Percentiles rank a stretch among this genome's conserved stretches.
phyloP scores from a whole-genome alignment of 345 rosid genomes.

The Salix viminalis region DNA sequence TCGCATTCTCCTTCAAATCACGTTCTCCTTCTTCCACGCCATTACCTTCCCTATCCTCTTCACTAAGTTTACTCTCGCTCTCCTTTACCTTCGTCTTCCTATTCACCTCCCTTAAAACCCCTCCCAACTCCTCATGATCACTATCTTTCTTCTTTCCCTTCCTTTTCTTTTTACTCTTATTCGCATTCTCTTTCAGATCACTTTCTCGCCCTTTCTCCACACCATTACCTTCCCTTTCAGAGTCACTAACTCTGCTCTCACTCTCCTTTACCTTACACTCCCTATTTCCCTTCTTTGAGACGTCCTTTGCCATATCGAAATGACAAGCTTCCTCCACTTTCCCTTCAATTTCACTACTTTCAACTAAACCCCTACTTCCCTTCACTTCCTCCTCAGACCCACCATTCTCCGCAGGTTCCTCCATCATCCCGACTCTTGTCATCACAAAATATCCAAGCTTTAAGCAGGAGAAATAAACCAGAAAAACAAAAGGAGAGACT shows the following conservation, averaged over 20 bases:
- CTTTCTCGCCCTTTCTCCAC: too few species aligned
- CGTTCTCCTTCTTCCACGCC: too few species aligned
- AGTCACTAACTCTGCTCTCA: not conserved
- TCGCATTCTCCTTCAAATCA: too few species aligned
- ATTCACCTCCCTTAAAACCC: not conserved
- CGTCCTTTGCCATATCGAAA: not conserved
- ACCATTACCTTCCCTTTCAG: too few species aligned
- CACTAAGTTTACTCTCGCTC: not conserved
- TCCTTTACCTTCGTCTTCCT: not conserved
- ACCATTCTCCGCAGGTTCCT: not conserved
- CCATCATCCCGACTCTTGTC: not conserved
- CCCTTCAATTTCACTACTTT: not conserved
- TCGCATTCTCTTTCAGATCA: too few species aligned
- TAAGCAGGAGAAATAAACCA: too few species aligned
- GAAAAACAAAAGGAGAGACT: too few species aligned
- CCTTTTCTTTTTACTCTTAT: too few species aligned
- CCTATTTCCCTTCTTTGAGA: not conserved
- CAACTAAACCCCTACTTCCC: not conserved
- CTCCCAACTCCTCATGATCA: not conserved
- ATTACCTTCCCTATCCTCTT: not conserved
- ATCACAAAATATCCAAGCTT: too few species aligned
- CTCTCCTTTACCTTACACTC: not conserved
- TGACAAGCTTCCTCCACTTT: not conserved
- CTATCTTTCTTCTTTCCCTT: too few species aligned
- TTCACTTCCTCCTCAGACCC: not conserved